A percentile compares a stretch with the other conserved stretches of the same genome.
These are phyloP conservation scores for Diplogelasinospora grovesii DNA, from an alignment of 495 filamentous ascomycete species.

Conservation along the genomic window DNA sequence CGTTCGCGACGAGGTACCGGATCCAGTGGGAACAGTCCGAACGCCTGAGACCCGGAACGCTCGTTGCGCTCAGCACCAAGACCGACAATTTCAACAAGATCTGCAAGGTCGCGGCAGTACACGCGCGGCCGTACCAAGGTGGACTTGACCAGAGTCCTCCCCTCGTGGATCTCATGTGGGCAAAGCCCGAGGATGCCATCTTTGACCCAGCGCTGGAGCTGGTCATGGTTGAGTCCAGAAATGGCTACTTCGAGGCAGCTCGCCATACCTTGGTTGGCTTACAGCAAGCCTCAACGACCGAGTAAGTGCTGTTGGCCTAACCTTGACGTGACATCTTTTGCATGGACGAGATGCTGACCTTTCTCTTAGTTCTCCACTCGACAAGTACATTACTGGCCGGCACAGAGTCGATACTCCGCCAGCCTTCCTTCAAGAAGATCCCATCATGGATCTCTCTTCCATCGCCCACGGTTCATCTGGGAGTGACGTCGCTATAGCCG, in stretches of 20 bases:
- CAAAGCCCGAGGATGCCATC: conserved; percentile 46
- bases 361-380: conserved; percentile 17
- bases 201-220: conserved; percentile 66
- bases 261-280: conserved; percentile 67
- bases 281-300: conserved; percentile 59
- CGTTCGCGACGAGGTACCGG: conserved; percentile 64
- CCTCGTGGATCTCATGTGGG: conserved; percentile 71
- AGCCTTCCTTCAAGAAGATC: conserved; percentile 22
- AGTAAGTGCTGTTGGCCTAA: conserved; percentile 35
- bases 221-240: conserved; percentile 69
- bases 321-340: not conserved
- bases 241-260: conserved; percentile 67
- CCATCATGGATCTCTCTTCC: conserved; percentile 28
- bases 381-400: conserved; percentile 37
- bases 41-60: conserved; percentile 58
- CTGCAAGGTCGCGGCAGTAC: conserved; percentile 67
- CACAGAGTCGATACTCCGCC: conserved; percentile 32
- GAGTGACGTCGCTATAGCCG: not conserved
- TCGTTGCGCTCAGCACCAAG: conserved; percentile 64
- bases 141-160: conserved; percentile 59
- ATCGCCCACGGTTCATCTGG: conserved; percentile 15
- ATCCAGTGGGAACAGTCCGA: conserved; percentile 74
- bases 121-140: conserved; percentile 54
- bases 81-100: conserved; percentile 57
- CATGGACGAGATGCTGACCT: not conserved